These are phyloP conservation scores for Syncephalis fuscata DNA, from an alignment of 371 early-diverging fungal species.

Conservation along the genomic window DNA sequence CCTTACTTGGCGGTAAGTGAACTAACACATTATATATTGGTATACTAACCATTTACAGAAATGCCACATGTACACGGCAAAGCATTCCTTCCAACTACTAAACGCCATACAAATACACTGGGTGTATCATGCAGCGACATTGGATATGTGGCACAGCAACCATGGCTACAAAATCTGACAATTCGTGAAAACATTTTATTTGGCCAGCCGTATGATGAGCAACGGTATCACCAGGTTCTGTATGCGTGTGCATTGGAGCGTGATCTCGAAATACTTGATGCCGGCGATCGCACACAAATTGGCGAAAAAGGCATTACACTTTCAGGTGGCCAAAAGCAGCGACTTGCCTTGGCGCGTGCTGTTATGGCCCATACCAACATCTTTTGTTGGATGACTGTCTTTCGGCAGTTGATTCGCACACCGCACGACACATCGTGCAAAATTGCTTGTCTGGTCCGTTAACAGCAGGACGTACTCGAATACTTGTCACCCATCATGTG, in stretches of 20 bases:
- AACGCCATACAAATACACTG: constrained; percentile 13
- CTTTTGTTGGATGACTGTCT: constrained; percentile 73
- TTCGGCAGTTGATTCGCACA: constrained; percentile 73
- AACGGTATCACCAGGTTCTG: constrained; percentile 44
- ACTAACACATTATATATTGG: too few relatives aligned
- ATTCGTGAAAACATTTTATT: constrained; percentile 77
- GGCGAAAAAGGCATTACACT: constrained; percentile 74
- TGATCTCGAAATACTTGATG: constrained; percentile 62
- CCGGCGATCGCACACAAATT: constrained; percentile 83
- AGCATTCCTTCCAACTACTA: constrained; percentile 19
- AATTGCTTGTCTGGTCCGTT: constrained; percentile 50
- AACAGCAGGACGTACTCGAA: constrained; percentile 55
- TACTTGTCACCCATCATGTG: constrained; percentile 84
- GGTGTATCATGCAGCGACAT: constrained; percentile 32
- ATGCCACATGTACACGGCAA: constrained; percentile 28
- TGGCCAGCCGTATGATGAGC: constrained; percentile 43
- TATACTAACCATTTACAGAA: constrained; percentile 7
- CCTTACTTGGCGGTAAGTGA: constrained; percentile 31
- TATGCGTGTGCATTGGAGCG: constrained; percentile 38
- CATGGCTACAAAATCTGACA: constrained; percentile 76
- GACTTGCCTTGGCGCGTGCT: constrained; percentile 69
- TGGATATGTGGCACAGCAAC: constrained; percentile 67
- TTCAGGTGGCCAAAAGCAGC: constrained; percentile 63
- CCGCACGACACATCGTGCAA: constrained; percentile 62
- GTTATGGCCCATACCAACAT: constrained; percentile 57